Base-by-base conservation (phyloP, 2,329 filamentous ascomycete species). In the Penicillium concentricum region DNA sequence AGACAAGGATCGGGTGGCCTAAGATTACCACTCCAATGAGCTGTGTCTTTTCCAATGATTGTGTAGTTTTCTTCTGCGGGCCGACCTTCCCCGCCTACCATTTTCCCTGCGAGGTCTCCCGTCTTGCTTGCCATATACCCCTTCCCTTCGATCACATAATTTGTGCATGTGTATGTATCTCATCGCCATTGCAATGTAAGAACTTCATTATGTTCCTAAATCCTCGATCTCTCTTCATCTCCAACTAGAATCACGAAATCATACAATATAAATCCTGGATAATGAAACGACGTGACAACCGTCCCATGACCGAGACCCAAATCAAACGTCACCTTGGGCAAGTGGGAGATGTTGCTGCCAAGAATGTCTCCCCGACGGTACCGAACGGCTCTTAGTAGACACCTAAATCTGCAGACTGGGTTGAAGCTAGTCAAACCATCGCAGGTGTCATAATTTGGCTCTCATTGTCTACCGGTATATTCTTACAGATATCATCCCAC, bases 1-100 rank as follows among this genome's bases (percentile, higher is more conserved):
- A 75, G 76, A 77, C 60, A 74, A 69, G 61, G 74, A 75, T 61
- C 69, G 69, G 38, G 68, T 67, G 57, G 69, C 64, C 57, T 73
- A 59, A 63, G 34, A n/a, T 20, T 43, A 51, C 30, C 48, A 37
- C 20, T 41, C 22, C 22, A 28, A 45, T 6, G 35, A 10, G 52
- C 49, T 57, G 18, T 44, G 15, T 53, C 41, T 52, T 34, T 44
- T 47, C 43, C 48, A 44, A 35, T 53, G 12, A 30, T 44, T 54
- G 47, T 55, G 52, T 57, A 43, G 42, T 56, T 64, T 37, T 54
- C 51, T 56, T 53, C 51, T 39, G 51, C 43, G 50, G 51, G 53
- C 54, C 42, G 44, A 42, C 46, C 58, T 57, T 58, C 38, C 50
- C 56, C 32, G 41, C 54, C 20, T 49, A 47, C 46, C 49, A 45